These are phyloP conservation scores for Cornus florida DNA, from an alignment of 148 eudicot species.

Conservation along the genomic window DNA sequence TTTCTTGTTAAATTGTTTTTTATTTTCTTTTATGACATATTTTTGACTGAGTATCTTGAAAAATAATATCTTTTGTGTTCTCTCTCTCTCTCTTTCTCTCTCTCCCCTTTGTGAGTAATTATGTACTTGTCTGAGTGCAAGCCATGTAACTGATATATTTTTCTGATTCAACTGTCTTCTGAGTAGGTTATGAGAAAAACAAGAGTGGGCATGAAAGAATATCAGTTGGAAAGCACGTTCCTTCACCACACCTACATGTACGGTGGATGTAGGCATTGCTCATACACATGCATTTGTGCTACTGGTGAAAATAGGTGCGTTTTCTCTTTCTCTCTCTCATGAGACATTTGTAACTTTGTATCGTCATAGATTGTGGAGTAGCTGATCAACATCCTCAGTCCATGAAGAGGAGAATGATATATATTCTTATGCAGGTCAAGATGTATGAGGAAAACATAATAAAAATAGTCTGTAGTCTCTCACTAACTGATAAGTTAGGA, in stretches of 20 bases:
- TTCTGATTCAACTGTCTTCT: constrained; percentile 11
- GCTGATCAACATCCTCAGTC: background rate
- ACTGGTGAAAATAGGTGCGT: constrained; percentile 82
- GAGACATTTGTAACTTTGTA: background rate
- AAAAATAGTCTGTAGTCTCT: background rate
- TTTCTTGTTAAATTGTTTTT: no score
- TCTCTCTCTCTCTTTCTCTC: background rate
- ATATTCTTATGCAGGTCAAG: background rate
- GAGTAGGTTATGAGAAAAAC: constrained; percentile 82
- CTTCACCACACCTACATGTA: constrained; percentile 90
- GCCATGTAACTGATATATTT: background rate
- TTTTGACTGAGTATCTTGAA: no score
- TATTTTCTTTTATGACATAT: no score
- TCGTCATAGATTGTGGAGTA: background rate
- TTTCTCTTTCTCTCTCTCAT: background rate
- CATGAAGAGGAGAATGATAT: background rate
- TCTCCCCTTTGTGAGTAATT: background rate
- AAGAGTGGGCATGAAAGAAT: constrained; percentile 89
- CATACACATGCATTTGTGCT: constrained; percentile 98
- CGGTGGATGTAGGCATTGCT: constrained; percentile 96
- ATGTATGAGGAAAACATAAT: background rate
- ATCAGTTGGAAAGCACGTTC: constrained; percentile 92
- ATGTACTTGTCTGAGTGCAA: background rate
- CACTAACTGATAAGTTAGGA: background rate
- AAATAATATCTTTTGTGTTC: no score